phyloP scores from a whole-genome alignment of 768 basidiomycete genomes.

The Holtermannia corniformis region DNA sequence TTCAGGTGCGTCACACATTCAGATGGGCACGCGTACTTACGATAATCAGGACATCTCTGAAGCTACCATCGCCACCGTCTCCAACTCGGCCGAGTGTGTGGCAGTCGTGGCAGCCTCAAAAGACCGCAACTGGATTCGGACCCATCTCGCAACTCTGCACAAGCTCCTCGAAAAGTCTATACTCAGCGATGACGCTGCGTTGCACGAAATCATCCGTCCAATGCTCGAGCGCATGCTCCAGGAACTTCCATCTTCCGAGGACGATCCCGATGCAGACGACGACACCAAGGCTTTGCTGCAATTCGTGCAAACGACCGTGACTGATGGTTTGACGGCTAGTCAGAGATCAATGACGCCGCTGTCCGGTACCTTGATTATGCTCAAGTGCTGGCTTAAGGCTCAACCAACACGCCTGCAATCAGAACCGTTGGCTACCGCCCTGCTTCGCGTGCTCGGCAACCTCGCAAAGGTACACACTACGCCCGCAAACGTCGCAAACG shows the following conservation, averaged over 20 bases:
- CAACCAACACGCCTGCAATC: conserved; percentile 54
- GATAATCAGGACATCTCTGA: conserved; percentile 62
- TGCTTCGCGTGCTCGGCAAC: conserved; percentile 77
- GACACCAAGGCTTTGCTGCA: conserved; percentile 63
- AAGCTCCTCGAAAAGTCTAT: conserved; percentile 81
- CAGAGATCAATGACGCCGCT: conserved; percentile 40
- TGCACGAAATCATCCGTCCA: conserved; percentile 73
- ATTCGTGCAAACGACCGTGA: conserved; percentile 64
- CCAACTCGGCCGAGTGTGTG: conserved; percentile 77
- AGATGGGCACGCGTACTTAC: background rate
- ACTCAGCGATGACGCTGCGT: conserved; percentile 61
- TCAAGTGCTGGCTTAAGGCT: conserved; percentile 72
- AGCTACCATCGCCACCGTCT: conserved; percentile 55
- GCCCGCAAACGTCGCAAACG: conserved; percentile 48
- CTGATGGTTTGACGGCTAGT: conserved; percentile 54
- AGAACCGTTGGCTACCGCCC: conserved; percentile 61
- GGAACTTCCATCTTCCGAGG: conserved; percentile 66
- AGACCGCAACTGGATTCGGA: conserved; percentile 66
- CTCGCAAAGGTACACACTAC: conserved; percentile 77
- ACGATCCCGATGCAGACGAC: conserved; percentile 54
- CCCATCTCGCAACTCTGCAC: conserved; percentile 63
- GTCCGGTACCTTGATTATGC: conserved; percentile 72
- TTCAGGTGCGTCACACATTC: conserved; percentile 52
- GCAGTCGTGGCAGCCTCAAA: conserved; percentile 77
- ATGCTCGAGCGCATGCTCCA: conserved; percentile 71